Conservation (phyloP, 305 asterid genomes). For the Nicotiana rustica region DNA sequence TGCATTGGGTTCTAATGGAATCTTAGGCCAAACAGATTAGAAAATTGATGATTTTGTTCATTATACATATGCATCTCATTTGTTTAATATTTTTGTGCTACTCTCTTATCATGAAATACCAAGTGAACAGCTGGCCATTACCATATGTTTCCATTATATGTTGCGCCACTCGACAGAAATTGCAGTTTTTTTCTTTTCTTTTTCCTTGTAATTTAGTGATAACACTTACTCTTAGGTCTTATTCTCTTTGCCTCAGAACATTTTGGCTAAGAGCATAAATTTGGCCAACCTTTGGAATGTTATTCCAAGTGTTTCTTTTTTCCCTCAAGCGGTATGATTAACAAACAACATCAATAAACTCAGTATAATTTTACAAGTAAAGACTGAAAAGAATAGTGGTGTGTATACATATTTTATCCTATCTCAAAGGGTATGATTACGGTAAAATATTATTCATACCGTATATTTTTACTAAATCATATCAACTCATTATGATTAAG, state of each 20-base stretch:
- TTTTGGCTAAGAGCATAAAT: background rate
- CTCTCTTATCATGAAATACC: background rate
- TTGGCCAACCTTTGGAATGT: too few species aligned
- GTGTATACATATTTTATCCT: too few species aligned
- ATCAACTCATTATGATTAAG: too few species aligned
- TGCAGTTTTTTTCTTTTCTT: background rate
- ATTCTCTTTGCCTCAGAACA: background rate
- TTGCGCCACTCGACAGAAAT: background rate
- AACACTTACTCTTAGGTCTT: background rate
- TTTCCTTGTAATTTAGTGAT: background rate
- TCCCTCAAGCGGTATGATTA: too few species aligned
- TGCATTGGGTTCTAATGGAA: constrained; percentile 44
- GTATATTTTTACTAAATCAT: too few species aligned
- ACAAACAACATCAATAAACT: too few species aligned
- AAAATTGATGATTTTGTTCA: background rate
- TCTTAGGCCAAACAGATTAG: constrained; percentile 32
- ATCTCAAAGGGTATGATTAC: too few species aligned
- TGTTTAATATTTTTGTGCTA: constrained; percentile 1
- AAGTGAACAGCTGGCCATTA: constrained; percentile 26
- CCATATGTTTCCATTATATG: constrained; percentile 7
- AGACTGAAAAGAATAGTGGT: too few species aligned
- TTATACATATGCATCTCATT: background rate
- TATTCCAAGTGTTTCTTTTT: too few species aligned
- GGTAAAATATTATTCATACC: too few species aligned
- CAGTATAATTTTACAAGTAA: too few species aligned